These are phyloP conservation scores for Aspergillus alliaceus DNA, from an alignment of 2,329 filamentous ascomycete genomes.

Conservation along the genomic window DNA sequence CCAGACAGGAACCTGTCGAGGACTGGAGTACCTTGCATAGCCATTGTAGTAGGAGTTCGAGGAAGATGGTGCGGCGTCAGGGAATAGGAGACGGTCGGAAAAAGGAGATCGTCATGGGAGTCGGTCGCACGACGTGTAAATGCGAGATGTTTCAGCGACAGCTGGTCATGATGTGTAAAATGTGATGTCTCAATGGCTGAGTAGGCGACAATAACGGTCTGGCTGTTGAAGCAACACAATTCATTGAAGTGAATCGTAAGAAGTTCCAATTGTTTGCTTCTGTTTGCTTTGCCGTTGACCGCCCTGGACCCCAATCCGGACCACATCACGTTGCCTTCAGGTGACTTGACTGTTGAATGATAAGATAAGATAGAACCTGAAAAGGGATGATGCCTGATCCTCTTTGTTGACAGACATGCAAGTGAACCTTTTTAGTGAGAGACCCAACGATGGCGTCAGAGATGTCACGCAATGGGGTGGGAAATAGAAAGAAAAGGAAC, in stretches of 20 bases:
- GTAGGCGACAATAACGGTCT: no score
- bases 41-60: slow-evolving; percentile 13
- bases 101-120: neutral
- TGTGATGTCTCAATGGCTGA: no score
- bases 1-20: slow-evolving; percentile 67
- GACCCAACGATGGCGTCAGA: neutral
- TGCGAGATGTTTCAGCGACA: neutral
- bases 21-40: slow-evolving; percentile 54
- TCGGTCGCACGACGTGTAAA: neutral
- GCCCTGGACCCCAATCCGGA: neutral
- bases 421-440: no score
- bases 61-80: neutral
- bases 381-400: neutral
- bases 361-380: neutral
- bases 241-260: neutral
- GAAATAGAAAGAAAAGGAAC: no score
- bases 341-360: no score
- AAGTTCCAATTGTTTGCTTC: neutral
- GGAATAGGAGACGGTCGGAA: neutral
- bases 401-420: no score
- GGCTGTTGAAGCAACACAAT: no score
- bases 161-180: neutral
- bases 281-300: neutral
- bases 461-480: neutral
- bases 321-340: neutral